These are phyloP conservation scores for Hypoxylon sp. DNA, from an alignment of 2,329 filamentous ascomycete species.

Conservation along the genomic window DNA sequence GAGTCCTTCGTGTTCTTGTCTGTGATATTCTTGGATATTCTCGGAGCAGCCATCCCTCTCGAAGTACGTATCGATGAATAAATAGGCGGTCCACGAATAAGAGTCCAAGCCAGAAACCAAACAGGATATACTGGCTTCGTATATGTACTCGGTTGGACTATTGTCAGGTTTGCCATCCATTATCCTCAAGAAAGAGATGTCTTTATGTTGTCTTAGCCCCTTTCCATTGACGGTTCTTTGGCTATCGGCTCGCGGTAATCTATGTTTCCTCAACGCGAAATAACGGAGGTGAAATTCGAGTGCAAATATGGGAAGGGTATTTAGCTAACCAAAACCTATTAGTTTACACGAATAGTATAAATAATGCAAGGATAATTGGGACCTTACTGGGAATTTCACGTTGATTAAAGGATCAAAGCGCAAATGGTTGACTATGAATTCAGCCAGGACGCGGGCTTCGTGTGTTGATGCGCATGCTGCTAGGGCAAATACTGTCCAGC, in stretches of 20 bases:
- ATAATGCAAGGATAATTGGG: neutral
- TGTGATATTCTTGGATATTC: constrained; percentile 25
- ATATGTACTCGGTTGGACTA: constrained; percentile 28
- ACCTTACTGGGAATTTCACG: constrained; percentile 20
- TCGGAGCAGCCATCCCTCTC: constrained; percentile 19
- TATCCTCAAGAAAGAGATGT: constrained; percentile 30
- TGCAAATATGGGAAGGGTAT: constrained; percentile 8
- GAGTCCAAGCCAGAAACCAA: constrained; percentile 23
- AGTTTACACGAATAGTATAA: neutral
- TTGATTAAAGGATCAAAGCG: constrained; percentile 16
- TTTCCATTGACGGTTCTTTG: constrained; percentile 1
- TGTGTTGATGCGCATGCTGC: constrained; percentile 17
- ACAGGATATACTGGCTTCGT: constrained; percentile 27
- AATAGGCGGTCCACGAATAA: constrained; percentile 26
- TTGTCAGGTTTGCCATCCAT: constrained; percentile 25
- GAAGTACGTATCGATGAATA: constrained; percentile 35
- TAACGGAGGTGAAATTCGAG: constrained; percentile 34
- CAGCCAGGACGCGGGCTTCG: constrained; percentile 15
- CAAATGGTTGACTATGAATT: constrained; percentile 34
- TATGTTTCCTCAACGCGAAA: constrained; percentile 23
- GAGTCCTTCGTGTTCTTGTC: neutral
- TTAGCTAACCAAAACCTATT: constrained; percentile 9
- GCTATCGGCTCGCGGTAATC: constrained; percentile 8
- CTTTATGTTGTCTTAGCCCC: constrained; percentile 15
- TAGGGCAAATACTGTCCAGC: constrained; percentile 31